These are phyloP conservation scores for Sporisorium reilianum DNA, from an alignment of 1,284 basidiomycete species.

Conservation along the genomic window DNA sequence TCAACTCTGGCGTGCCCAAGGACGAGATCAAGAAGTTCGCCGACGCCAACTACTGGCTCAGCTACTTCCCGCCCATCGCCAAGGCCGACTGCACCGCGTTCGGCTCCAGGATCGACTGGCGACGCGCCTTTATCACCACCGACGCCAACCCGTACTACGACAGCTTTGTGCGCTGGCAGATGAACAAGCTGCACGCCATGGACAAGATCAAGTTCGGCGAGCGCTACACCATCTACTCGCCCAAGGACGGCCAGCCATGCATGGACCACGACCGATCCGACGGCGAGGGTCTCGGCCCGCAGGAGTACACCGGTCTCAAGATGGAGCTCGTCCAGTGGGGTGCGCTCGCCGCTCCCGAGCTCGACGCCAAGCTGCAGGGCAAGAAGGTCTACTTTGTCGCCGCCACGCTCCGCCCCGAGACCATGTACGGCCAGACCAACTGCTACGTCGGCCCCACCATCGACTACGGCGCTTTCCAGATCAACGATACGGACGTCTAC, in stretches of 20 bases:
- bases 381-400: constrained; percentile 92
- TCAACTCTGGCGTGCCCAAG: constrained; percentile 82
- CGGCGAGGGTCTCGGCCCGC: constrained; percentile 93
- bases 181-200: constrained; percentile 85
- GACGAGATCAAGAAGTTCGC: constrained; percentile 95
- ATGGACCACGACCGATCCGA: constrained; percentile 99
- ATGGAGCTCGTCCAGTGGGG: constrained; percentile 83
- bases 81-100: constrained; percentile 85
- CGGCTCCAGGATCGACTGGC: constrained; percentile 97
- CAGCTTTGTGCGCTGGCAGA: constrained; percentile 97
- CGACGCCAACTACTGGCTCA: constrained; percentile 90
- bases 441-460: constrained; percentile 93
- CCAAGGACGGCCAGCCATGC: constrained; percentile 99
- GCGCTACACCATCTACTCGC: constrained; percentile 98
- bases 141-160: constrained; percentile 98
- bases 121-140: constrained; percentile 93
- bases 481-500: constrained; percentile 81
- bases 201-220: constrained; percentile 83
- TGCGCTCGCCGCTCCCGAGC: constrained; percentile 74
- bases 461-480: constrained; percentile 87
- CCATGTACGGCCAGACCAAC: constrained; percentile 98
- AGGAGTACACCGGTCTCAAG: constrained; percentile 96
- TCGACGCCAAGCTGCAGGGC: constrained; percentile 74
- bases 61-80: constrained; percentile 94
- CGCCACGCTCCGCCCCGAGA: constrained; percentile 95